These are phyloP conservation scores for Hibiscus mutabilis DNA, from an alignment of 345 rosid genomes.

Conservation along the genomic window DNA sequence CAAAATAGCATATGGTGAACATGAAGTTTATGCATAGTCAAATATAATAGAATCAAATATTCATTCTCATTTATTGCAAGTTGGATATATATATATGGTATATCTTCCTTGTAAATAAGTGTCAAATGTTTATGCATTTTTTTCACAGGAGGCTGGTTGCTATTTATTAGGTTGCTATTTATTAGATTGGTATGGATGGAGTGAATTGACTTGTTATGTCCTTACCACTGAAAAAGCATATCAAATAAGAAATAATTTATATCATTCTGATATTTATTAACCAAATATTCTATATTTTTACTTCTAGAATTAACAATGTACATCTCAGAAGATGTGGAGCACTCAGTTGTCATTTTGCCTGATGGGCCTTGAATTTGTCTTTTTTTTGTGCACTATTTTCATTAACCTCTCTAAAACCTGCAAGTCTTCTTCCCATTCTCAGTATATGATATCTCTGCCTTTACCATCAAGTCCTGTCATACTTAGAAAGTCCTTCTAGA, in stretches of 20 bases:
- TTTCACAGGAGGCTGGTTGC: too few species aligned
- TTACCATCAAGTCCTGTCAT: neutral
- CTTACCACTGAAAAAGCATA: neutral
- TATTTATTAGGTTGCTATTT: too few species aligned
- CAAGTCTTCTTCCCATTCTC: neutral
- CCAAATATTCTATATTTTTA: neutral
- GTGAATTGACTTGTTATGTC: too few species aligned
- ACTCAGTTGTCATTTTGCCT: neutral
- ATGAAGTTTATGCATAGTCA: neutral
- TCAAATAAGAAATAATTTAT: neutral
- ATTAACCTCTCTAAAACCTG: neutral
- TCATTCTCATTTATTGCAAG: neutral
- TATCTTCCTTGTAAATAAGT: neutral
- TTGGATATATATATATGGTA: neutral
- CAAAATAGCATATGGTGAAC: neutral
- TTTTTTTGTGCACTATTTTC: neutral
- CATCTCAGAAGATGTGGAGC: neutral
- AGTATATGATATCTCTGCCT: neutral
- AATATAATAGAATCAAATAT: neutral
- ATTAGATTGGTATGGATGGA: too few species aligned
- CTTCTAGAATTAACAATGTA: neutral
- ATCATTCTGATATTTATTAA: neutral
- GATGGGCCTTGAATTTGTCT: constrained; percentile 2
- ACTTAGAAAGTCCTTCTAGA: neutral
- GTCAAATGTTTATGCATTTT: too few species aligned